Conservation (phyloP, 306 rosid species). For the Pyrus communis region DNA sequence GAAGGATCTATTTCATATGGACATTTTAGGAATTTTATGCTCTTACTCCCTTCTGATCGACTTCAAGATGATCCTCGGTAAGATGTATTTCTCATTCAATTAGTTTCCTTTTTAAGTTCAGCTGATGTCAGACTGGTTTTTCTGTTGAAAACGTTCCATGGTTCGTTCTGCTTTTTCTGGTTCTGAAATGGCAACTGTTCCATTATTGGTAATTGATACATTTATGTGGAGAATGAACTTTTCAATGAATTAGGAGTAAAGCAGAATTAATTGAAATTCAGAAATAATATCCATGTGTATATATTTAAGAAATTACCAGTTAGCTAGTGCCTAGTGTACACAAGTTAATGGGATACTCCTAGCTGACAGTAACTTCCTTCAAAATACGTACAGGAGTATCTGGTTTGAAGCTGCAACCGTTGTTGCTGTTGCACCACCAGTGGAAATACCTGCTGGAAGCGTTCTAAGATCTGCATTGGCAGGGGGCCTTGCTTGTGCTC, state of each 20-base stretch:
- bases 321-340: neutral
- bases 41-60: conserved; percentile 92
- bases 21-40: conserved; percentile 96
- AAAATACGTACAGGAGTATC: conserved; percentile 62
- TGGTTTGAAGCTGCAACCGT: conserved; percentile 99
- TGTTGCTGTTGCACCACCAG: conserved; percentile 95
- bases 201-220: neutral
- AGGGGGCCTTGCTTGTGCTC: conserved; percentile 96
- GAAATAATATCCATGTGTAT: neutral
- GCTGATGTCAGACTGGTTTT: neutral
- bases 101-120: neutral
- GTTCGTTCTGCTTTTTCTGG: neutral
- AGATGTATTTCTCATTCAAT: conserved; percentile 24
- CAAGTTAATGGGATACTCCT: conserved; percentile 6
- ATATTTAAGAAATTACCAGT: neutral
- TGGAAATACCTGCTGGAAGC: conserved; percentile 89
- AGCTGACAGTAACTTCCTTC: conserved; percentile 19
- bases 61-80: conserved; percentile 99
- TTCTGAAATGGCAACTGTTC: neutral
- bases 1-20: conserved; percentile 96
- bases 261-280: neutral
- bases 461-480: conserved; percentile 98
- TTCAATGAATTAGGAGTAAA: neutral
- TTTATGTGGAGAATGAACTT: neutral
- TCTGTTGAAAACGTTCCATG: neutral